Evolutionary conservation across 805 yeast genomes (phyloP), one percentile per base, ranked within the genome.

Genomic region (Hanseniaspora pseudoguilliermondii): DNA sequence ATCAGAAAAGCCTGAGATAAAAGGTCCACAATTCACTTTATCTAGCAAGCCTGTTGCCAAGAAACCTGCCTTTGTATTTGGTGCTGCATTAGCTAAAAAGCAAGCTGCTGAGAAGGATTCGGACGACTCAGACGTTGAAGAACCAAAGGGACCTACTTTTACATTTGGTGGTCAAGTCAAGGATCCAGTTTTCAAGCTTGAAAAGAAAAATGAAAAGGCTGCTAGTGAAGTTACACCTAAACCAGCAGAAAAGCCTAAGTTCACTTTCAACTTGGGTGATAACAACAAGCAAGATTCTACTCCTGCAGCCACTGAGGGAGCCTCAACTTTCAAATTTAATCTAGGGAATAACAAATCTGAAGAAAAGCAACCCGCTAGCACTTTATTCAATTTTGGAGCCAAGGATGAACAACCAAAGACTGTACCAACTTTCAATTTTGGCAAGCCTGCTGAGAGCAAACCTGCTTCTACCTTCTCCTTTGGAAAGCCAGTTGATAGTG

Each of bases 21-120:
- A 85, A 66, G 95, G 95, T 1, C 95, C 95, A 21, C 68, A 73
- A 15, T 86, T 86, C 65, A 75, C 74, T 9, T 59, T 78, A 34
- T 66, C 64, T 16, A 63, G 71, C 32, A 73, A 75, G 32, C 82
- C 82, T 54, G 74, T 74, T 4, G 72, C 78, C 2, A 71, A 72
- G 3, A 71, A 74, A 56, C 72, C 80, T n/a, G 78, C 76, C 6
- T 80, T 80, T 65, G 71, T 73, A 32, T 74, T 80, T 57, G 66
- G 70, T 34, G 59, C 63, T 20, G 64, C 63, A 41, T 60, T 60
- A 40, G 53, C 54, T 42, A 60, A 60, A 2, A 53, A 63, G 11
- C 58, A 59, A 3, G 50, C 60, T 13, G 60, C 62, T 18, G 62
- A 63, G 15, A 62, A 67, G 21, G 62, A 62, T 25, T 66, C 68